phyloP scores from a whole-genome alignment of 257 asterid species.

The Orobanche coerulescens region DNA sequence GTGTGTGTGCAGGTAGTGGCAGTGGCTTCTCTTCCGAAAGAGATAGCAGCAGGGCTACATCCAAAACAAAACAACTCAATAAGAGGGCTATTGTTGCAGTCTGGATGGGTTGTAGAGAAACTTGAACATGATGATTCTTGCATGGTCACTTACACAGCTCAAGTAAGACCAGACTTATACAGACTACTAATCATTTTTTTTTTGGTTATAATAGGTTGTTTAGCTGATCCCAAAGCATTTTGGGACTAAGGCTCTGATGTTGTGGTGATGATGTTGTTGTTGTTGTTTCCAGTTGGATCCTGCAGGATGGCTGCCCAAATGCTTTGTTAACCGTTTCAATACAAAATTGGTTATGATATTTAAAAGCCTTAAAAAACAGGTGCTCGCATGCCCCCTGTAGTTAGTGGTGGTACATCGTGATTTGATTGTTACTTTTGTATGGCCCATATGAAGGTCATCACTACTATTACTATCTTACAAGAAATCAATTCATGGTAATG shows the following conservation, averaged over 20 bases:
- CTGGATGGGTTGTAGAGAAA: slow-evolving; percentile 97
- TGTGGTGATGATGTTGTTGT: no score
- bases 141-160: slow-evolving; percentile 87
- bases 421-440: slow-evolving; percentile 20
- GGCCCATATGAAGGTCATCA: no score
- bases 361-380: slow-evolving; percentile 82
- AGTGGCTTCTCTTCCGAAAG: slow-evolving; percentile 92
- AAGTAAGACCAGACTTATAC: slow-evolving; percentile 32
- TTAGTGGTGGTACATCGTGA: slow-evolving; percentile 30
- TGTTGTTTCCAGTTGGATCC: slow-evolving; percentile 82
- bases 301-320: slow-evolving; percentile 91
- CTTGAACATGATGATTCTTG: slow-evolving; percentile 72
- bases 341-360: slow-evolving; percentile 86
- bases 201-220: no score
- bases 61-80: slow-evolving; percentile 76
- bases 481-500: no score
- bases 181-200: background rate
- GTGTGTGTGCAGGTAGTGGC: slow-evolving; percentile 57
- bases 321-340: slow-evolving; percentile 79
- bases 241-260: no score
- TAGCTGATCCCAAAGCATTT: no score
- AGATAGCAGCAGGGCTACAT: slow-evolving; percentile 81
- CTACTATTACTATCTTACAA: no score
- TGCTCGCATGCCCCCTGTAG: slow-evolving; percentile 66
- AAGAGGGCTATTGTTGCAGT: slow-evolving; percentile 67